Base-by-base conservation (phyloP, 768 basidiomycete genomes). In the Termitomyces sp. region DNA sequence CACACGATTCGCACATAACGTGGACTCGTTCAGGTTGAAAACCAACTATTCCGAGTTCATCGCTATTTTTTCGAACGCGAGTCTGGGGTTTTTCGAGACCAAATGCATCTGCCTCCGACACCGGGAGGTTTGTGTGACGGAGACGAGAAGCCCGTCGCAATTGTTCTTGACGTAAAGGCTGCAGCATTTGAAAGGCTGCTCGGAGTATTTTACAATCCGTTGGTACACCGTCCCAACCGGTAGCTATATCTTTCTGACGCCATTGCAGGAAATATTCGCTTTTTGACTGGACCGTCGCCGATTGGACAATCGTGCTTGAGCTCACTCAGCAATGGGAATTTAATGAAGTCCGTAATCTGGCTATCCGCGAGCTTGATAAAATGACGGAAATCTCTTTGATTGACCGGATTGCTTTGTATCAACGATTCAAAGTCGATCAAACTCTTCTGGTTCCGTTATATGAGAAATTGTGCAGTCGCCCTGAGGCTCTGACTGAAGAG, bases 1-100 rank as follows among this genome's bases (percentile, higher is more conserved):
- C 55, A 17, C 22, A 28, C 14, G 11, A 37, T 35, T 26, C 38
- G 9, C 5, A 41, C 34, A 41, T 35, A 42, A 53, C 32, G 35
- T 40, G 21, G 12, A 28, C 30, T 44, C 35, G 24, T 41, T 21
- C 51, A 87, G 85, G 80, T 81, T 15, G 82, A 84, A 46, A 75
- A 82, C 53, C 66, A 72, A 4, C 68, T 79, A 0, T 88, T 84
- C 58, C 70, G 78, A 0, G 74, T 88, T 0, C 85, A 87, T 55
- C 73, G 78, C 0, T 82, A 79, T 43, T 85, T 87, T 47, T 84
- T 88, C 38, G 73, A 75, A n/a, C 71, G 85, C 0, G 84, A 88
- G 50, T 86, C 84, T 0, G 48, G 66, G 0, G 74, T 69, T 30
- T 85, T 86, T 64, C 65, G 65, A 10, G 64, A 66, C 0, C 68